A percentile compares a stretch with the other conserved stretches of the same genome.
These are phyloP conservation scores for rapeseed (Brassica napus) DNA, from an alignment of 345 rosid genomes.

Conservation along the genomic window DNA sequence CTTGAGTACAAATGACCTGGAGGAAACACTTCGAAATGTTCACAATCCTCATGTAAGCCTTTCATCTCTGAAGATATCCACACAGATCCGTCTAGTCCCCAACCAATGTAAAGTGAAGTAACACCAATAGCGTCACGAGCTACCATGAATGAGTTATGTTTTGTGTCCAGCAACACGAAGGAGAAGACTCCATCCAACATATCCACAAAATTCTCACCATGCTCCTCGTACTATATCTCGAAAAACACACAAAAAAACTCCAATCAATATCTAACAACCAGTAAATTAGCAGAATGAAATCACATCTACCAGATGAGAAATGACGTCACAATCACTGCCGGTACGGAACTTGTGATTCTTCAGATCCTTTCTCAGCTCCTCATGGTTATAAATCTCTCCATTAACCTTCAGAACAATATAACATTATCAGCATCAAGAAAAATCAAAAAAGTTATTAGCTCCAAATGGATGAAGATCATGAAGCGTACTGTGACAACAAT, in stretches of 20 bases:
- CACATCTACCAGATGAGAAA: slow-evolving; percentile 79
- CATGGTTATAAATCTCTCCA: slow-evolving; percentile 97
- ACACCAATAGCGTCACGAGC: slow-evolving; percentile 97
- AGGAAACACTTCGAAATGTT: slow-evolving; percentile 84
- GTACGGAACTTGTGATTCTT: slow-evolving; percentile 74
- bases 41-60: slow-evolving; percentile 83
- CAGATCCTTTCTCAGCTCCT: slow-evolving; percentile 62
- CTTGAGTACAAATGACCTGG: slow-evolving; percentile 93
- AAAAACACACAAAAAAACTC: neutral
- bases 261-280: neutral
- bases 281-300: neutral
- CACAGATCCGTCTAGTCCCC: slow-evolving; percentile 91
- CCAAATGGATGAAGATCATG: neutral
- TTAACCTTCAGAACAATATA: slow-evolving; percentile 52
- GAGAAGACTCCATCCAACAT: slow-evolving; percentile 97
- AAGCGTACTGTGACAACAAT: slow-evolving; percentile 72
- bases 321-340: slow-evolving; percentile 91
- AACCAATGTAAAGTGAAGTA: slow-evolving; percentile 89
- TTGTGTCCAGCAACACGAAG: slow-evolving; percentile 80
- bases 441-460: neutral
- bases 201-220: slow-evolving; percentile 77
- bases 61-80: slow-evolving; percentile 91
- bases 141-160: slow-evolving; percentile 76
- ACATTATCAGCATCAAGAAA: neutral
- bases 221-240: slow-evolving; percentile 68